Base-by-base conservation (phyloP, 2,329 filamentous ascomycete species). In the Dactylellina drechsleri region DNA sequence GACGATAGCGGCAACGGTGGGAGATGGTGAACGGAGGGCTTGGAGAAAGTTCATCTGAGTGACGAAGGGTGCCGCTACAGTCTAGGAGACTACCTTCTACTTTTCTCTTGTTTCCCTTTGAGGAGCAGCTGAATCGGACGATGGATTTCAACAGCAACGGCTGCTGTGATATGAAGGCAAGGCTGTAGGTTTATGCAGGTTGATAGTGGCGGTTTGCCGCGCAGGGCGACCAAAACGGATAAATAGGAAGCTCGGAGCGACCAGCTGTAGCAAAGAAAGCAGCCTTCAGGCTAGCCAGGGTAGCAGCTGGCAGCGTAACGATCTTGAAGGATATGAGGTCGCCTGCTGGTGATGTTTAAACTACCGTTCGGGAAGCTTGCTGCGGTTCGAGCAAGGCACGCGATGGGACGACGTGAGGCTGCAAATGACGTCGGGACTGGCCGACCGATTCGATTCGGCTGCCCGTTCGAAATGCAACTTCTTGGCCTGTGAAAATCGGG, bases 11-110 rank as follows among this genome's bases (percentile, higher is more conserved):
- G 70, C 62, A 18, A 74, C 70, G 53, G 70, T 67, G 8, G 70
- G 70, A 41, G 70, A 74, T 26, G 70, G 70, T 18, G 70, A 50
- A 18, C 70, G 70, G 6, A 74, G 70, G 53, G 45, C 20, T 15
- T 66, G 61, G 49, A 74, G 70, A 67, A 74, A 67, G 70, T 74
- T 74, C 70, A 74, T 74, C 53, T 57, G 66, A 28, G 52, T 31
- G 40, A 16, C 20, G 20, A 61, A 13, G 45, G n/a, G 26, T 10
- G 47, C 2, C 15, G 56, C 45, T 52, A 41, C 26, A 62, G 43
- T 18, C 43, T 10, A 36, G 31, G 31, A 36, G 31, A 36, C 31
- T 1, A 5, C 10, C 31, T 36, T 7, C 6, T 7, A 10, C 31
- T 36, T 36, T 36, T 1, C 10, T 5, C 6, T 36, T 23, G 23